Conservation (phyloP, 305 asterid species). For the Fraxinus velutina region DNA sequence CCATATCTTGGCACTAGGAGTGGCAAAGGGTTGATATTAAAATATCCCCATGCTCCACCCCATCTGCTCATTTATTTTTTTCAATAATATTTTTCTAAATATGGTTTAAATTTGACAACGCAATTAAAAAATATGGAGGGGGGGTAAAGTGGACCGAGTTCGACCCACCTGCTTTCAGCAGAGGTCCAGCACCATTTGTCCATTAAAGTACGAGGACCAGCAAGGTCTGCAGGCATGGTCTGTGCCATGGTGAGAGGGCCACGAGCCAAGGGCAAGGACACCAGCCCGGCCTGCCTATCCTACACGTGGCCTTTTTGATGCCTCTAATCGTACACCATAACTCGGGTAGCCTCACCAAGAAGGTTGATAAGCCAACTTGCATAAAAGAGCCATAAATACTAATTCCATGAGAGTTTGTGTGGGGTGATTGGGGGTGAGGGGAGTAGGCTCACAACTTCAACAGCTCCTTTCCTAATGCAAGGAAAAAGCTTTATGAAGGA, state of each 20-base stretch:
- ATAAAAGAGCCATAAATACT: background rate
- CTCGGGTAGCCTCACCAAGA: background rate
- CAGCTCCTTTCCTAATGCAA: background rate
- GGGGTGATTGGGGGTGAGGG: background rate
- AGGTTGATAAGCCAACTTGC: background rate
- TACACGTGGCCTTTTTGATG: background rate
- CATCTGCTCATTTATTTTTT: no score
- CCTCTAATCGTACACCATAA: background rate
- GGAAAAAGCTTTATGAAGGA: background rate
- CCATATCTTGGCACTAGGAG: no score
- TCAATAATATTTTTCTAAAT: no score
- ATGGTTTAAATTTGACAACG: no score
- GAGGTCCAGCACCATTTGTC: background rate
- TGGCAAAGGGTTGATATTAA: no score
- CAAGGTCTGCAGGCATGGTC: background rate
- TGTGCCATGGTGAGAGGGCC: background rate
- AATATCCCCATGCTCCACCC: no score
- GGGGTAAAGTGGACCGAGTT: background rate
- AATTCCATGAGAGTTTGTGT: background rate
- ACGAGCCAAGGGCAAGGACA: background rate
- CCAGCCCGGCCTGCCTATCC: background rate
- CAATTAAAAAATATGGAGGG: background rate
- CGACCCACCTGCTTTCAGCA: background rate
- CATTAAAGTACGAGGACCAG: background rate
- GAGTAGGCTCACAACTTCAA: background rate